Percentiles rank a stretch among this genome's conserved stretches.
These are phyloP conservation scores for Thinopyrum elongatum DNA, from an alignment of 176 grass and related monocot species.

Conservation along the genomic window DNA sequence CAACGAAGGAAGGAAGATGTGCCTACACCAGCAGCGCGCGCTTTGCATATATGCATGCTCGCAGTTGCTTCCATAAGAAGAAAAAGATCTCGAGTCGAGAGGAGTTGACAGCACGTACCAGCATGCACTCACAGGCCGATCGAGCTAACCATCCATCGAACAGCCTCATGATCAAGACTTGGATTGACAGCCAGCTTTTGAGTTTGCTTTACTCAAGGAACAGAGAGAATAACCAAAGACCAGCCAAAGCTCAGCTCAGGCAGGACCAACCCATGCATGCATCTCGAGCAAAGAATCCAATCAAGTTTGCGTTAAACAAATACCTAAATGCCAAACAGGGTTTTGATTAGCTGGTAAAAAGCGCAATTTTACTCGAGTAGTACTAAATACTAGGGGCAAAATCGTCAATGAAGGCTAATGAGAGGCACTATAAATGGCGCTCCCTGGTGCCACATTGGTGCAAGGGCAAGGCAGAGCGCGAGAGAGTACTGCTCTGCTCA, in stretches of 20 bases:
- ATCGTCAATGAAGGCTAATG: neutral
- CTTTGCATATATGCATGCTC: neutral
- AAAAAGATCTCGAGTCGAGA: constrained; percentile 30
- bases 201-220: constrained; percentile 76
- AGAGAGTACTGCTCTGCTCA: neutral
- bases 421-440: constrained; percentile 25
- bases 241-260: neutral
- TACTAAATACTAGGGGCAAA: constrained; percentile 10
- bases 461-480: constrained; percentile 27
- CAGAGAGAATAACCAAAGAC: neutral
- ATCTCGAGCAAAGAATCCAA: neutral
- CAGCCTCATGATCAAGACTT: constrained; percentile 61
- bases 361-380: neutral
- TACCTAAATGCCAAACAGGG: neutral
- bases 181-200: constrained; percentile 60
- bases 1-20: neutral
- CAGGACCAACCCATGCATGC: neutral
- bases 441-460: neutral
- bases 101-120: constrained; percentile 29
- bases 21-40: neutral
- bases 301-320: neutral
- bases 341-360: neutral
- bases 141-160: constrained; percentile 24
- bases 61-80: constrained; percentile 28
- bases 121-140: neutral